phyloP scores from a whole-genome alignment of 1,284 basidiomycete genomes.

The Puccinia horiana region DNA sequence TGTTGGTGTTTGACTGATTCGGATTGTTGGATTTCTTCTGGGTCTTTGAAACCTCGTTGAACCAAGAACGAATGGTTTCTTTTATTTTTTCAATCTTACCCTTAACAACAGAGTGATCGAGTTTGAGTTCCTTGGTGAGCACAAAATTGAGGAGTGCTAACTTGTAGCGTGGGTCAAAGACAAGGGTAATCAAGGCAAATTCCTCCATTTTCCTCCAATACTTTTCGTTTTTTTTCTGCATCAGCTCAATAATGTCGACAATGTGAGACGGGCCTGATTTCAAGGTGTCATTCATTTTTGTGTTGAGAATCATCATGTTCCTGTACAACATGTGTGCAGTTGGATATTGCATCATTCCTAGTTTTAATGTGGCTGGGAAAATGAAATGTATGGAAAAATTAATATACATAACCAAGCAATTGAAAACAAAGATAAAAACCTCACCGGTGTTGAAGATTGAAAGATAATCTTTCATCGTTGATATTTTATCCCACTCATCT shows the following conservation, averaged over 20 bases:
- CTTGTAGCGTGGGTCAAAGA: background rate
- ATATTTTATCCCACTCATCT: conserved; percentile 8
- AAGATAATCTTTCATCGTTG: background rate
- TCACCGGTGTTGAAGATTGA: background rate
- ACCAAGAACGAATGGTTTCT: background rate
- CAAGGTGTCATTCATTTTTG: background rate
- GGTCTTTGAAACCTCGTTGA: background rate
- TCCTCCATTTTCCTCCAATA: conserved; percentile 6
- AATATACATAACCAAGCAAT: background rate
- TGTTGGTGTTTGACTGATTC: background rate
- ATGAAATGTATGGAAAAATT: too few species aligned
- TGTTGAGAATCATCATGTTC: background rate
- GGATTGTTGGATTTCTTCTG: background rate
- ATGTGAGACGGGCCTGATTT: background rate
- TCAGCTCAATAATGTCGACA: background rate
- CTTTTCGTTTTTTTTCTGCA: conserved; percentile 10
- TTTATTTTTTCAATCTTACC: background rate
- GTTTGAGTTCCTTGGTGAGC: background rate
- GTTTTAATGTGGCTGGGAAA: background rate
- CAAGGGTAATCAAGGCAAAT: background rate
- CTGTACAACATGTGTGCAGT: background rate
- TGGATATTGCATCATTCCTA: conserved; percentile 5
- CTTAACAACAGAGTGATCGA: background rate
- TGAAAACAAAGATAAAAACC: background rate
- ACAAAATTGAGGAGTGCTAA: background rate